Percentiles rank a stretch among this genome's conserved stretches.
These are phyloP conservation scores for Hanseniaspora lachancei DNA, from an alignment of 805 yeast species.

Conservation along the genomic window DNA sequence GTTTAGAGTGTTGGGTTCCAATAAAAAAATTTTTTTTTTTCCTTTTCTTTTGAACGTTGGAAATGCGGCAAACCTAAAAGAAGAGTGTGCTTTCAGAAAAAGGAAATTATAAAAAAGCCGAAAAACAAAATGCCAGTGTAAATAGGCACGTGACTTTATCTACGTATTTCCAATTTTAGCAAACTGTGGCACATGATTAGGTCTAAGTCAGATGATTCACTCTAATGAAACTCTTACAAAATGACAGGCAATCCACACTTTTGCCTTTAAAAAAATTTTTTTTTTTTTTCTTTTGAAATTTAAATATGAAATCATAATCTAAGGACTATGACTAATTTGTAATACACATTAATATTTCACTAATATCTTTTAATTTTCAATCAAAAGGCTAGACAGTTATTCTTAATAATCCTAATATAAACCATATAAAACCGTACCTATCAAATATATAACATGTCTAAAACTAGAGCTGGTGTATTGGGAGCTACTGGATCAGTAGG, in stretches of 20 bases:
- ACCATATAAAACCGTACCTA: background rate
- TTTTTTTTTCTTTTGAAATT: background rate
- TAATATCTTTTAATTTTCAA: background rate
- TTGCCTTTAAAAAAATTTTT: too few species aligned
- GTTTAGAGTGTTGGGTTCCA: background rate
- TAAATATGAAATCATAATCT: background rate
- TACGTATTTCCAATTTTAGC: too few species aligned
- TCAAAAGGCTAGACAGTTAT: background rate
- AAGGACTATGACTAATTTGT: background rate
- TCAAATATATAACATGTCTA: conserved; percentile 12
- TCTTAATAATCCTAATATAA: too few species aligned
- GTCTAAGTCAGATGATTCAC: too few species aligned
- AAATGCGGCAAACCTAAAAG: too few species aligned
- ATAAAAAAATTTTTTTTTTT: background rate
- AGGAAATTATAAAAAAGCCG: too few species aligned
- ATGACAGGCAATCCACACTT: too few species aligned
- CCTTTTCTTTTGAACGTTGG: too few species aligned
- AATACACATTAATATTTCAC: background rate
- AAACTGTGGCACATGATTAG: too few species aligned
- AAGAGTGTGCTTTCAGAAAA: too few species aligned
- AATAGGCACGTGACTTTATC: too few species aligned
- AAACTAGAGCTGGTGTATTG: conserved; percentile 61
- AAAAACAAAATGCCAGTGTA: too few species aligned
- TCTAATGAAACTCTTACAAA: background rate
- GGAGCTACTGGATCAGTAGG: conserved; percentile 99